A percentile compares a stretch with the other conserved stretches of the same genome.
Evolutionary conservation across 2,329 filamentous ascomycete species (phyloP).

Genomic region (Nothophoma quercina): DNA sequence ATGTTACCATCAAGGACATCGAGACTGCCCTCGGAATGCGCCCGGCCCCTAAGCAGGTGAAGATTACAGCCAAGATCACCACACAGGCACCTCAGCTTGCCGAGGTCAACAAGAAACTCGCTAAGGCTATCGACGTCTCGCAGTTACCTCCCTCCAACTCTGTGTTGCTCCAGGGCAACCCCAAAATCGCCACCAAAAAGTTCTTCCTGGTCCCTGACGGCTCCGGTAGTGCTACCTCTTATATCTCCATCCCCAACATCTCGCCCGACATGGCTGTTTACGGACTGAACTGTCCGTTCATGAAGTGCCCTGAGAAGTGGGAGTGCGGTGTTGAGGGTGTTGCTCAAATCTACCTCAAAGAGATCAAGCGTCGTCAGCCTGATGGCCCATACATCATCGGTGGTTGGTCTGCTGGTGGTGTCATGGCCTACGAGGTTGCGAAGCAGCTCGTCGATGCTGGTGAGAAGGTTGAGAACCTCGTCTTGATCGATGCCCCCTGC

Average conservation of each 20-base stretch:
- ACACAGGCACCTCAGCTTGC: conserved; percentile 51
- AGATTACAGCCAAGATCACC: conserved; percentile 33
- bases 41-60: conserved; percentile 51
- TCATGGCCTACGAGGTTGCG: conserved; percentile 61
- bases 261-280: conserved; percentile 60
- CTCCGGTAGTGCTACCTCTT: conserved; percentile 71
- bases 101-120: conserved; percentile 58
- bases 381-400: conserved; percentile 65
- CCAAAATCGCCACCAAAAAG: conserved; percentile 63
- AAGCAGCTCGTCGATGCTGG: conserved; percentile 58
- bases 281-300: conserved; percentile 73
- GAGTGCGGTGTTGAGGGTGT: conserved; percentile 71
- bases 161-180: conserved; percentile 65
- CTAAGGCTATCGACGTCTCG: conserved; percentile 51
- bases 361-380: conserved; percentile 76
- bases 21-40: conserved; percentile 69
- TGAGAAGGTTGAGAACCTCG: conserved; percentile 59
- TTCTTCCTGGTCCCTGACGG: conserved; percentile 62
- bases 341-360: conserved; percentile 69
- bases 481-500: conserved; percentile 63
- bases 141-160: conserved; percentile 59
- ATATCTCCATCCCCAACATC: conserved; percentile 66
- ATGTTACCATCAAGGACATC: conserved; percentile 70
- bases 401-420: conserved; percentile 64
- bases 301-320: conserved; percentile 72